Conservation (phyloP, 495 filamentous ascomycete species). For the Alectoria sarmentosa region DNA sequence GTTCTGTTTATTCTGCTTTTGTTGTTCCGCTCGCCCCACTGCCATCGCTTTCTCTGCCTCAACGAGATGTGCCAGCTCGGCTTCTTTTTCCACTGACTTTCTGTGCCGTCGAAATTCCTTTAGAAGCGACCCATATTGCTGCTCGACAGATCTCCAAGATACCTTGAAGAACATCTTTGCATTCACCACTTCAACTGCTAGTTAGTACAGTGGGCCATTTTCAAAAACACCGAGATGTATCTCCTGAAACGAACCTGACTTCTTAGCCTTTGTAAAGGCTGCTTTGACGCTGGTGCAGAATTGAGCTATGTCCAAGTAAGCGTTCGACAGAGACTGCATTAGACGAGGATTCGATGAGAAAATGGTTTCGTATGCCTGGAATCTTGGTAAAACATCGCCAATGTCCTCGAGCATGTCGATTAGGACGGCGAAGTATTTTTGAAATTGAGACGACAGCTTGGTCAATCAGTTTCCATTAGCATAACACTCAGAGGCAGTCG, state of each 20-base stretch:
- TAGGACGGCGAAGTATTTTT: background rate
- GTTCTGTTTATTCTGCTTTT: background rate
- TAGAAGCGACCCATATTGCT: constrained; percentile 11
- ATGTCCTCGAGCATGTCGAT: background rate
- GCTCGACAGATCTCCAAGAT: constrained; percentile 11
- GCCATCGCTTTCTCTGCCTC: constrained; percentile 9
- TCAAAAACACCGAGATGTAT: background rate
- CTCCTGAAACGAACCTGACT: background rate
- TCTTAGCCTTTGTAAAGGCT: background rate
- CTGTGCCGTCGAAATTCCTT: constrained; percentile 10
- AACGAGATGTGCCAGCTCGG: constrained; percentile 10
- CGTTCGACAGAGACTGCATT: background rate
- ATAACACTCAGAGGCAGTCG: background rate
- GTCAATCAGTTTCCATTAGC: background rate
- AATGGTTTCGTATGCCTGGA: background rate
- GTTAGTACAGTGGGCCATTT: background rate
- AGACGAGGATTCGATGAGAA: background rate
- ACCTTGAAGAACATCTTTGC: background rate
- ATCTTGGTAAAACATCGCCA: background rate
- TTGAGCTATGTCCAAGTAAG: background rate
- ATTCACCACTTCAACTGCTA: background rate
- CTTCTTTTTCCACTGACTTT: constrained; percentile 18
- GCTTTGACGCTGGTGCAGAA: background rate
- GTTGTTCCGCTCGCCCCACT: background rate
- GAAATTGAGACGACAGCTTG: background rate